These are phyloP conservation scores for Talaromyces pinophilus DNA, from an alignment of 2,329 filamentous ascomycete genomes.

Conservation along the genomic window DNA sequence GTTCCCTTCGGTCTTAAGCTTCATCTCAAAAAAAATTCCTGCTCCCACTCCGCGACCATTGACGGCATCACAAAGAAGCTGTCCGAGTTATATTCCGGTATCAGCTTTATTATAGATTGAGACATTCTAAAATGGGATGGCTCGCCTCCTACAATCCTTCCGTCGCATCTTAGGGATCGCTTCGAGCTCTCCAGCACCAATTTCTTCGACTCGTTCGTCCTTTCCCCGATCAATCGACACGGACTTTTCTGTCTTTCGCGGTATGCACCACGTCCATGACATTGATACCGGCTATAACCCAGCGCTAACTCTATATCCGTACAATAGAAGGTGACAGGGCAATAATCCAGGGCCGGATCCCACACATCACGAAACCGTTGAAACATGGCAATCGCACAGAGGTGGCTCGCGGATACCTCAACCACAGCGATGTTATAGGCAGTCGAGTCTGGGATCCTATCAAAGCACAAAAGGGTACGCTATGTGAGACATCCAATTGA, in stretches of 20 bases:
- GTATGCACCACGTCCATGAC: conserved; percentile 25
- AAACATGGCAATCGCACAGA: conserved; percentile 39
- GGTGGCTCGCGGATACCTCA: conserved; percentile 40
- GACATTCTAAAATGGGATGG: conserved; percentile 31
- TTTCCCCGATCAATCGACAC: conserved; percentile 37
- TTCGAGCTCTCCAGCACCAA: conserved; percentile 1
- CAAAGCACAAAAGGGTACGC: conserved; percentile 52
- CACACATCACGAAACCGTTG: conserved; percentile 47
- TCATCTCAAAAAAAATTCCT: background rate
- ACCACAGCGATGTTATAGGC: conserved; percentile 63
- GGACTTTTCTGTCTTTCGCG: conserved; percentile 43
- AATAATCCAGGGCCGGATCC: conserved; percentile 42
- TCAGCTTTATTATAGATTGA: background rate
- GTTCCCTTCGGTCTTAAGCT: background rate
- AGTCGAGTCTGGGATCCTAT: conserved; percentile 61
- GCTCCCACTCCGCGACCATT: background rate
- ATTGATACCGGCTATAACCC: too few relatives aligned
- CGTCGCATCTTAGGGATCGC: conserved; percentile 34
- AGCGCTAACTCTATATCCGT: background rate
- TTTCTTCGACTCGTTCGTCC: conserved; percentile 12
- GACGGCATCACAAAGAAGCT: background rate
- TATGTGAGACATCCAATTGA: background rate
- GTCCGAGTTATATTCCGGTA: background rate
- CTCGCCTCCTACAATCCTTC: conserved; percentile 38
- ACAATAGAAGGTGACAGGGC: conserved; percentile 48